phyloP scores from a whole-genome alignment of 345 rosid species.

The Raphanus sativus region DNA sequence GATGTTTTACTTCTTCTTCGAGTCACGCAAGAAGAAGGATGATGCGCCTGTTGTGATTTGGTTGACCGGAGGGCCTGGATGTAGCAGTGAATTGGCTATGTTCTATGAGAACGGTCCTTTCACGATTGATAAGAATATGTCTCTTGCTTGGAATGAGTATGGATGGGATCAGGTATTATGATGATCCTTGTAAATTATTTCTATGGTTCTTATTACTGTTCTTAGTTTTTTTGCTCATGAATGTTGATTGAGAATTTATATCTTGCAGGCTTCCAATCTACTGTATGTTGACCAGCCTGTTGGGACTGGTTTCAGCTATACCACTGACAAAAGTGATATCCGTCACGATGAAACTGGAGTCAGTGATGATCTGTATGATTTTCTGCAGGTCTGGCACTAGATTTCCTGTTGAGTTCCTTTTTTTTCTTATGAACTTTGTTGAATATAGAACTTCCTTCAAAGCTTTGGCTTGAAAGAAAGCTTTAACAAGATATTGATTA shows the following conservation, averaged over 20 bases:
- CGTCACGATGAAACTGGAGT: slow-evolving; percentile 88
- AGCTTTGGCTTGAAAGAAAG: not conserved
- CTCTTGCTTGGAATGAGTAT: slow-evolving; percentile 83
- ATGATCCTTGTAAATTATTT: not conserved
- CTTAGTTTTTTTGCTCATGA: not conserved
- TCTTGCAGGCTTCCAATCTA: slow-evolving; percentile 81
- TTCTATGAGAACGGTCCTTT: slow-evolving; percentile 99
- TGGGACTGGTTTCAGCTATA: slow-evolving; percentile 99
- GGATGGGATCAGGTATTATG: slow-evolving; percentile 78
- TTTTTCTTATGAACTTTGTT: not conserved
- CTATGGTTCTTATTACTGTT: not conserved
- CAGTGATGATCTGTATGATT: slow-evolving; percentile 88
- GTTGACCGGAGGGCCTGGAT: slow-evolving; percentile 99
- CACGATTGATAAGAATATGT: slow-evolving; percentile 71
- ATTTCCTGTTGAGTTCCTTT: not conserved
- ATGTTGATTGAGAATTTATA: not conserved
- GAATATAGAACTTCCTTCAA: not conserved
- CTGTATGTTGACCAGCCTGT: slow-evolving; percentile 93
- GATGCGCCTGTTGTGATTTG: slow-evolving; percentile 87
- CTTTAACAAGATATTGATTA: slow-evolving; percentile 7
- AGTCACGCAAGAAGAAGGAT: slow-evolving; percentile 69
- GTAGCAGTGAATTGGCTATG: slow-evolving; percentile 96
- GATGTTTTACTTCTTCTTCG: slow-evolving; percentile 96
- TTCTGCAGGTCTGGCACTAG: slow-evolving; percentile 55
- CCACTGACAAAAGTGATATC: slow-evolving; percentile 75